Evolutionary conservation across 306 rosid species (phyloP), one percentile per base, ranked within the genome.

Genomic region (Quercus parvula): DNA sequence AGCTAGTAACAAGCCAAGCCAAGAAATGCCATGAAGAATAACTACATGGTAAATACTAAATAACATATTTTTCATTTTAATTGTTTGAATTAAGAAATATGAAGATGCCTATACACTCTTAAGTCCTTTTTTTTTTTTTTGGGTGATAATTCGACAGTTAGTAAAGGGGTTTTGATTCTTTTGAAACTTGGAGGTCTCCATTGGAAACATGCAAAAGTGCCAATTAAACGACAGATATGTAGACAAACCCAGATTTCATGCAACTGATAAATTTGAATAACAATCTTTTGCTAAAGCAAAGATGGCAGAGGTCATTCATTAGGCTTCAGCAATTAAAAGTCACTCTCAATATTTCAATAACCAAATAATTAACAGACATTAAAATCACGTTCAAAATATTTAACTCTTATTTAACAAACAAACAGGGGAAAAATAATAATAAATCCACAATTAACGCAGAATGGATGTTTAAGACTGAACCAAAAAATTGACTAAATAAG

Each of bases 281-380:
- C 57, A 19, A 31, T 46, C 30, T 20, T 67, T 17, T 76, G 46
- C 72, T 31, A 35, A 76, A 56, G 22, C 5, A 73, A 54, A 76
- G 72, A 76, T 30, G 81, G 67, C 70, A 77, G 20, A 5, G 57
- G 71, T n/a, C 67, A 67, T 30, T 66, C 44, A 64, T 30, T 17
- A 15, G 51, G 17, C 49, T 66, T 66, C 46, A 0, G 71, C 46
- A 30, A 64, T 5, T 30, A 31, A 30, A 64, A 5, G 30, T 6
- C 46, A 17, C 70, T 15, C 70, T 31, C 22, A 14, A 15, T 64
- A 56, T 19, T 41, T 41, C 12, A 41, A 49, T 68, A 51, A 74
- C 28, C 64, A 79, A 51, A 74, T 41, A 4, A 28, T 69, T 18
- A 57, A 51, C 56, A 38, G 30, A 58, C n/a, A 28, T 31, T 22